These are phyloP conservation scores for Elsinoe fawcettii DNA, from an alignment of 2,329 filamentous ascomycete species.

Conservation along the genomic window DNA sequence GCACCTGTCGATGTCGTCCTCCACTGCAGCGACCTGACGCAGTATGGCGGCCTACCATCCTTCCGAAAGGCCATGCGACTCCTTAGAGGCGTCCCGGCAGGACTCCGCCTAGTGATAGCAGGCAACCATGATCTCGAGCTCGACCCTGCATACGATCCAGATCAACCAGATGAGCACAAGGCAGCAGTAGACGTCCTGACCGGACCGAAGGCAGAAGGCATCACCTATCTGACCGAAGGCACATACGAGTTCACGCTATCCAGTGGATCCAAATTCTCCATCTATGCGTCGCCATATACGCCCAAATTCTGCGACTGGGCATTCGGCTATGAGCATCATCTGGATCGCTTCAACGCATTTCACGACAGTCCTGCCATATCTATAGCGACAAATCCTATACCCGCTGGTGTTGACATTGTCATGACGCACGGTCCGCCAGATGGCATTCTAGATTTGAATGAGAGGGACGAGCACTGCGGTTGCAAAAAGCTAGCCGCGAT, in stretches of 20 bases:
- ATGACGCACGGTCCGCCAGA: conserved; percentile 36
- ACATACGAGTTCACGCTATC: conserved; percentile 37
- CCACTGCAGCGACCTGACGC: conserved; percentile 35
- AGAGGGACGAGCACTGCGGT: conserved; percentile 29
- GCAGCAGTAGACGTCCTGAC: background rate
- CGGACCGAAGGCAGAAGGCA: conserved; percentile 27
- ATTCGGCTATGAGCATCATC: conserved; percentile 39
- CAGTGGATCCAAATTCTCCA: conserved; percentile 42
- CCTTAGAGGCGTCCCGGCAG: conserved; percentile 25
- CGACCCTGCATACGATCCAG: conserved; percentile 16
- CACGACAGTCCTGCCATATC: conserved; percentile 18
- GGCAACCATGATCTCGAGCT: conserved; percentile 32
- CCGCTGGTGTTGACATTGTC: conserved; percentile 29
- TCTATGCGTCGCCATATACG: conserved; percentile 48
- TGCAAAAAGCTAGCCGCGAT: conserved; percentile 41
- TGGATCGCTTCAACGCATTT: conserved; percentile 43
- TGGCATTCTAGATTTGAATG: conserved; percentile 24
- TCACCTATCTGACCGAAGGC: conserved; percentile 49
- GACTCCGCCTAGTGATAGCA: conserved; percentile 31
- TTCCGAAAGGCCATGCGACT: conserved; percentile 26
- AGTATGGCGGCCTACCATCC: conserved; percentile 24
- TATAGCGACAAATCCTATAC: background rate
- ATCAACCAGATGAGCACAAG: background rate
- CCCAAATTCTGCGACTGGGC: conserved; percentile 49
- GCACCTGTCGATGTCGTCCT: conserved; percentile 30